These are phyloP conservation scores for Cutaneotrichosporon dermatis DNA, from an alignment of 1,284 basidiomycete species.

Conservation along the genomic window DNA sequence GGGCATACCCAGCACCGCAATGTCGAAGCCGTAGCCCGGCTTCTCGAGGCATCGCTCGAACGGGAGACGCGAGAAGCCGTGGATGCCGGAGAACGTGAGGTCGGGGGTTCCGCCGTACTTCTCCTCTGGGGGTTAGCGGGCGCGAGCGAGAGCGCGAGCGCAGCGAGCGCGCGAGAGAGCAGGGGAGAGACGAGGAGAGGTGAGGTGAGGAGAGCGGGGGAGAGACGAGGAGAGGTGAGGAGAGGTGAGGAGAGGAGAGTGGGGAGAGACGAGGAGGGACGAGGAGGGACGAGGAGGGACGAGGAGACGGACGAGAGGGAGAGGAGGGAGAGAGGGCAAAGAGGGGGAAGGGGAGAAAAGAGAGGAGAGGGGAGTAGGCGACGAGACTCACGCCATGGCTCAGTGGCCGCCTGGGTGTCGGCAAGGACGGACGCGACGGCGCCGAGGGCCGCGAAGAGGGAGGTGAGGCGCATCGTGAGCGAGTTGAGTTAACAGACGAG, in stretches of 20 bases:
- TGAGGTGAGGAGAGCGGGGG: no score
- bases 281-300: no score
- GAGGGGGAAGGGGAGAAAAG: no score
- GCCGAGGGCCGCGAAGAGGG: background rate
- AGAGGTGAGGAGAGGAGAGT: no score
- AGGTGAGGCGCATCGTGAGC: background rate
- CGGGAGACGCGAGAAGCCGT: conserved; percentile 45
- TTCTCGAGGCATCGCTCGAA: conserved; percentile 40
- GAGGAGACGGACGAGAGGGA: no score
- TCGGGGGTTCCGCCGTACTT: conserved; percentile 40
- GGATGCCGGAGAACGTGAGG: conserved; percentile 43
- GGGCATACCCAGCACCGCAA: conserved; percentile 45
- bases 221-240: no score
- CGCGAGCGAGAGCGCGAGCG: no score
- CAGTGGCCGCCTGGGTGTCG: background rate
- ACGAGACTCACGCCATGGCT: conserved; percentile 16
- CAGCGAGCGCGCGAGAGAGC: no score
- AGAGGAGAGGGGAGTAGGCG: no score
- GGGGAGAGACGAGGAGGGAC: no score
- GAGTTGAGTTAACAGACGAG: background rate
- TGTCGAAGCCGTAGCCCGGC: conserved; percentile 47
- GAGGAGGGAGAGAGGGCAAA: no score
- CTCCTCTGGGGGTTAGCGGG: conserved; percentile 10
- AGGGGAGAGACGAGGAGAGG: no score
- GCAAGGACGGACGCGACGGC: background rate